Evolutionary conservation across 169 alveolate species (phyloP).

Genomic region (Plasmodium billcollinsi): DNA sequence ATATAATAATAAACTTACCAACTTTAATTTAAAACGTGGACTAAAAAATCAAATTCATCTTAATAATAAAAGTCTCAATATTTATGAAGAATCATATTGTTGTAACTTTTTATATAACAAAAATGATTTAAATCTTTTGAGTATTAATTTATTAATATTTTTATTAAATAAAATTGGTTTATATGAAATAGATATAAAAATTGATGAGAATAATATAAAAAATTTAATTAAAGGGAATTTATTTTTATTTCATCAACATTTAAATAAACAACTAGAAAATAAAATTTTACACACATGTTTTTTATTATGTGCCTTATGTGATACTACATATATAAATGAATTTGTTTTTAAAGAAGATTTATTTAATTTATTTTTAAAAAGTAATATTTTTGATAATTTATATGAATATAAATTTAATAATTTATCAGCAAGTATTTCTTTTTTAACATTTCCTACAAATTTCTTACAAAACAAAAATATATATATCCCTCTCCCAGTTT

Average conservation of each 20-base stretch:
- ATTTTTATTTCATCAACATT: constrained; percentile 6
- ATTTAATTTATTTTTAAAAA: constrained; percentile 42
- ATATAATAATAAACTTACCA: background rate
- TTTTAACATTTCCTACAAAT: constrained; percentile 64
- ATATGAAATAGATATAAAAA: constrained; percentile 54
- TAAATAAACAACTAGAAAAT: constrained; percentile 24
- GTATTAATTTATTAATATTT: constrained; percentile 62
- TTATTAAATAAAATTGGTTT: constrained; percentile 53
- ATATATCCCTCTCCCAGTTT: constrained; percentile 54
- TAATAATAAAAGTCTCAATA: constrained; percentile 40
- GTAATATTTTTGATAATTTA: constrained; percentile 55
- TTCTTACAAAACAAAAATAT: constrained; percentile 59
- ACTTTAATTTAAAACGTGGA: constrained; percentile 19
- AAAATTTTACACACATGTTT: constrained; percentile 69
- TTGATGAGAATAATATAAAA: constrained; percentile 43
- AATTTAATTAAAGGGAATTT: constrained; percentile 58
- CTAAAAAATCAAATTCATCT: constrained; percentile 28
- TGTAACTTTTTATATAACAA: constrained; percentile 47
- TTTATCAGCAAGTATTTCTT: constrained; percentile 42
- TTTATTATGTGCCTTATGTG: constrained; percentile 58
- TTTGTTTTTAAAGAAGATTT: constrained; percentile 37
- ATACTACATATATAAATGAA: constrained; percentile 52
- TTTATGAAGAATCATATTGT: constrained; percentile 72
- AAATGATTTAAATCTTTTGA: constrained; percentile 46
- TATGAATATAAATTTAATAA: constrained; percentile 66